phyloP scores from a whole-genome alignment of 129 eudicot genomes.

The Glebionis coronaria region DNA sequence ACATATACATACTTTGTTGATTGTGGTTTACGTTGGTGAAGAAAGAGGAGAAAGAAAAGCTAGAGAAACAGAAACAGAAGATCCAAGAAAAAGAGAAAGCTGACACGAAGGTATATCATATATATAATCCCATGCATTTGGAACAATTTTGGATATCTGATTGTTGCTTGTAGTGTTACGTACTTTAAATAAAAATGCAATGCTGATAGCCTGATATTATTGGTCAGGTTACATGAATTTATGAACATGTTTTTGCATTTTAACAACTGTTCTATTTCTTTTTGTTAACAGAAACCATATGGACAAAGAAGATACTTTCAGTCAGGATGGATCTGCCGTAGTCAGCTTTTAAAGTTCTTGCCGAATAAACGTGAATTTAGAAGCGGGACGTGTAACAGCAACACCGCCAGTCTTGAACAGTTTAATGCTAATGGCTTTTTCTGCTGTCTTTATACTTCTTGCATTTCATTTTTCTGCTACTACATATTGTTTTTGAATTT shows the following conservation, averaged over 20 bases:
- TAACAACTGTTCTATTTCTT: slow-evolving; percentile 6
- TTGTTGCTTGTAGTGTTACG: too few species aligned
- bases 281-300: slow-evolving; percentile 43
- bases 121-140: background rate
- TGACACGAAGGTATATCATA: slow-evolving; percentile 49
- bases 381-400: slow-evolving; percentile 12
- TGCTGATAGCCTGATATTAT: too few species aligned
- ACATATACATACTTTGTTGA: background rate
- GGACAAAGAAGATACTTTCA: slow-evolving; percentile 31
- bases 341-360: slow-evolving; percentile 15
- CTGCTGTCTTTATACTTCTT: slow-evolving; percentile 9
- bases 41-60: slow-evolving; percentile 82
- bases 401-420: slow-evolving; percentile 7
- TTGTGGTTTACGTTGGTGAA: slow-evolving; percentile 15
- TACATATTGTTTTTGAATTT: background rate
- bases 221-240: too few species aligned
- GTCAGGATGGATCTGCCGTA: slow-evolving; percentile 25
- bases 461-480: slow-evolving; percentile 5
- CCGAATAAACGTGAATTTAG: slow-evolving; percentile 39
- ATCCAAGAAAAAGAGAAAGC: slow-evolving; percentile 51
- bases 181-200: too few species aligned
- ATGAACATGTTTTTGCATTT: background rate
- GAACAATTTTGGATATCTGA: too few species aligned
- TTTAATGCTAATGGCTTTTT: slow-evolving; percentile 21
- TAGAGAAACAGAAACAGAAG: slow-evolving; percentile 69